Conservation (phyloP, 129 eudicot genomes). For the Centella asiatica region DNA sequence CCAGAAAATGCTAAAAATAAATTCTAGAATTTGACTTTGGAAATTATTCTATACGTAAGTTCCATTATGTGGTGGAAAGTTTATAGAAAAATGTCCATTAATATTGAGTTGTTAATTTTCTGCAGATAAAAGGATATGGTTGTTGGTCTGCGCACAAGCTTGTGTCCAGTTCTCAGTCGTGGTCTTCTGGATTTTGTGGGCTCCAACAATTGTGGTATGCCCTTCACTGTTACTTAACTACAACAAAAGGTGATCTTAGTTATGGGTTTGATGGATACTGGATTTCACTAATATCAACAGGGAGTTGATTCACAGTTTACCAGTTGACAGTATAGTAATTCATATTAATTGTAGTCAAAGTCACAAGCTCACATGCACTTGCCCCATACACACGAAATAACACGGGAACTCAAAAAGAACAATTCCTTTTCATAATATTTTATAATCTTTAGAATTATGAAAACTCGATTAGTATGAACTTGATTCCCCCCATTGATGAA, state of each 20-base stretch:
- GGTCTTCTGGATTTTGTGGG: slow-evolving; percentile 89
- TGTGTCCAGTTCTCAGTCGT: slow-evolving; percentile 65
- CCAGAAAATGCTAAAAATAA: not conserved
- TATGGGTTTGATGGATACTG: not conserved
- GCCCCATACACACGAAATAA: too few species aligned
- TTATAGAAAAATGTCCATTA: slow-evolving; percentile 4
- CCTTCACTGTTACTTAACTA: slow-evolving; percentile 7
- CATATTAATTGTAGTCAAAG: too few species aligned
- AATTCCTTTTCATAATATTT: not conserved
- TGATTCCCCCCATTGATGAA: too few species aligned
- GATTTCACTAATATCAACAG: not conserved
- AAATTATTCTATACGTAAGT: not conserved
- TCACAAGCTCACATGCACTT: too few species aligned
- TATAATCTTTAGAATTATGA: too few species aligned
- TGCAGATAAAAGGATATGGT: slow-evolving; percentile 86
- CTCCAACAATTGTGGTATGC: slow-evolving; percentile 83
- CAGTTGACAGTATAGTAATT: not conserved
- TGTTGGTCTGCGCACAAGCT: slow-evolving; percentile 78
- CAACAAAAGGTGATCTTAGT: not conserved
- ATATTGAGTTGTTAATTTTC: slow-evolving; percentile 5
- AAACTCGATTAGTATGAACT: too few species aligned
- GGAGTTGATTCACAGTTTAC: not conserved
- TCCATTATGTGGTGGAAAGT: not conserved
- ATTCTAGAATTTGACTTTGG: not conserved
- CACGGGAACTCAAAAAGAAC: not conserved